Evolutionary conservation across 805 yeast species (phyloP).

Genomic region (Kodamaea neixiangensis): DNA sequence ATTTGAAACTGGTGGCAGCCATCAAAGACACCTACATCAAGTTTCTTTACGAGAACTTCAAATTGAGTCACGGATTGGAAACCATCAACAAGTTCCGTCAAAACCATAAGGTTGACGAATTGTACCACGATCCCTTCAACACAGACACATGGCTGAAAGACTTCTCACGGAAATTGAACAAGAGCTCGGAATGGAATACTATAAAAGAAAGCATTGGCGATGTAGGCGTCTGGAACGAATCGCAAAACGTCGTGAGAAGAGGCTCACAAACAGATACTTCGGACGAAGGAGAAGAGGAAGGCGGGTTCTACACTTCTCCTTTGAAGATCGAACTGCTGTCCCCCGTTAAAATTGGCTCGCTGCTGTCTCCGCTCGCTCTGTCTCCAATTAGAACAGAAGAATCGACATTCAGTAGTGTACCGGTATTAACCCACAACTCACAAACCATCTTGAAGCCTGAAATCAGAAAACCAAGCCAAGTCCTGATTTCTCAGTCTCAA

Average conservation of each 20-base stretch:
- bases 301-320: slow-evolving; percentile 7
- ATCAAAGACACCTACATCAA: slow-evolving; percentile 33
- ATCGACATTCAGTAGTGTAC: background rate
- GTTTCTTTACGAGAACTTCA: slow-evolving; percentile 37
- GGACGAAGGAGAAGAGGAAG: slow-evolving; percentile 1
- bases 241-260: background rate
- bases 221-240: background rate
- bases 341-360: background rate
- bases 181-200: background rate
- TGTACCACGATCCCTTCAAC: slow-evolving; percentile 8
- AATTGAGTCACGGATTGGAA: slow-evolving; percentile 35
- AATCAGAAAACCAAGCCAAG: background rate
- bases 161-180: background rate
- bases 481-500: background rate
- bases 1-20: slow-evolving; percentile 22
- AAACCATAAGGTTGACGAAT: slow-evolving; percentile 16
- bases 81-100: slow-evolving; percentile 29
- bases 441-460: background rate
- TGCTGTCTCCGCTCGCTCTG: slow-evolving; percentile 3
- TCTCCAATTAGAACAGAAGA: background rate
- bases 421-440: background rate
- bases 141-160: slow-evolving; percentile 7
- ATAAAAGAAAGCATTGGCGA: background rate
- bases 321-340: slow-evolving; percentile 5
- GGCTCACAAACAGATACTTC: slow-evolving; percentile 3